Evolutionary conservation across 371 early-diverging fungal genomes (phyloP), one percentile per base, ranked within the genome.

Genomic region (Zychaea mexicana): DNA sequence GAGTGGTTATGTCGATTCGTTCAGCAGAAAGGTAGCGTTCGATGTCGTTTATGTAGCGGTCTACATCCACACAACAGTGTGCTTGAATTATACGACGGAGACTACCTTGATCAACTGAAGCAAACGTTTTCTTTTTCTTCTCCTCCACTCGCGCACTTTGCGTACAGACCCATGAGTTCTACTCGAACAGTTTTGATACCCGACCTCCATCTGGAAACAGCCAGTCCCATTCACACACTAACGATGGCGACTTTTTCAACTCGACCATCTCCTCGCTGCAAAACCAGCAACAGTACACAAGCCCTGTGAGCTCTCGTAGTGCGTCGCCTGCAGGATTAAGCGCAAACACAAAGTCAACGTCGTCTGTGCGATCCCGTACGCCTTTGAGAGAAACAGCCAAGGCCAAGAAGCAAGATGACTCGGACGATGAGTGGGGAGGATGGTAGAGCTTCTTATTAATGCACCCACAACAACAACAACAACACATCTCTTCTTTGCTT

Each of bases 21-120:
- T 92, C 62, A 84, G 89, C n/a, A 81, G 83, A 65, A 90, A 84
- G 83, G 90, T 90, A 79, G 19, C 49, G 45, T 59, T 24, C 19
- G n/a, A 12, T n/a, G 10, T 57, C 17, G 17, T n/a, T 49, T 28
- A 60, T 67, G 59, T 32, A 62, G 70, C 26, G 67, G 67, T 7
- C 38, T 36, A 58, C 73, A 32, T 68, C 9, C 52, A 52, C 6
- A 33, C 24, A 19, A 53, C 1, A 2, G 26, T 15, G 13, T 17
- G 26, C 1, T 7, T 31, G 26, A 2, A 1, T 53, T 49, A 6
- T 21, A 19, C 19, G 49, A n/a, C n/a, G n/a, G n/a, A n/a, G n/a
- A n/a, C n/a, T n/a, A n/a, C n/a, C n/a, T n/a, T n/a, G n/a, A n/a
- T n/a, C n/a, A n/a, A n/a, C n/a, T n/a, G n/a, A n/a, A n/a, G n/a